Base-by-base conservation (phyloP, 345 rosid species). In the Arabis alpina region DNA sequence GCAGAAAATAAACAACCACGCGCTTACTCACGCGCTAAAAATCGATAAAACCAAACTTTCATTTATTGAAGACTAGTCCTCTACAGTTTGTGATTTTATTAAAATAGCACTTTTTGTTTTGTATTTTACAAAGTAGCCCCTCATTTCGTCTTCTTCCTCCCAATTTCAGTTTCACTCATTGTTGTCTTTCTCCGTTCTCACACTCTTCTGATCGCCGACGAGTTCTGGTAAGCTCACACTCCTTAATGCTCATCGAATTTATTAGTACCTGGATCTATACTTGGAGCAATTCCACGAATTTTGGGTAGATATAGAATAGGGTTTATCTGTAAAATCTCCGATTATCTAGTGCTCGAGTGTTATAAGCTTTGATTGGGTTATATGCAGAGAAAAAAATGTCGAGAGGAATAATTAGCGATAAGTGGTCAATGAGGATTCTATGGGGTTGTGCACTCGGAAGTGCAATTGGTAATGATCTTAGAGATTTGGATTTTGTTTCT, bases 381-480 rank as follows among this genome's bases (percentile, higher is more conserved):
- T 57, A n/a, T 59, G 52, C 59, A 45, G 70, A 53, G 61, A 4
- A 50, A 63, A 19, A 27, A 70, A 69, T 52, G 8, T 62, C 79
- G 74, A 76, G 91, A 71, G 88, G 91, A 72, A 80, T 82, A 11
- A 82, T 90, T 27, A 77, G 76, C 28, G 96, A 87, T 74, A 87
- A 83, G 69, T 90, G 89, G 93, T 84, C 93, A 61, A 83, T 81
- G 87, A 82, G 93, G 82, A 61, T 87, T 70, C 87, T 90, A 34
- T 90, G 93, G 96, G 71, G 74, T 10, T 90, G 88, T 60, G 93
- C 89, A 6, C 30, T 87, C 61, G 93, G 96, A 75, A 89, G 86
- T 77, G 96, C 86, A 56, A 37, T 34, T 2, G 37, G 37, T 3
- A 28, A 76, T 64, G 74, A 30, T 32, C 57, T 39, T 37, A n/a